Base-by-base conservation (phyloP, 163 green algal genomes). In the Scenedesmus sp. region DNA sequence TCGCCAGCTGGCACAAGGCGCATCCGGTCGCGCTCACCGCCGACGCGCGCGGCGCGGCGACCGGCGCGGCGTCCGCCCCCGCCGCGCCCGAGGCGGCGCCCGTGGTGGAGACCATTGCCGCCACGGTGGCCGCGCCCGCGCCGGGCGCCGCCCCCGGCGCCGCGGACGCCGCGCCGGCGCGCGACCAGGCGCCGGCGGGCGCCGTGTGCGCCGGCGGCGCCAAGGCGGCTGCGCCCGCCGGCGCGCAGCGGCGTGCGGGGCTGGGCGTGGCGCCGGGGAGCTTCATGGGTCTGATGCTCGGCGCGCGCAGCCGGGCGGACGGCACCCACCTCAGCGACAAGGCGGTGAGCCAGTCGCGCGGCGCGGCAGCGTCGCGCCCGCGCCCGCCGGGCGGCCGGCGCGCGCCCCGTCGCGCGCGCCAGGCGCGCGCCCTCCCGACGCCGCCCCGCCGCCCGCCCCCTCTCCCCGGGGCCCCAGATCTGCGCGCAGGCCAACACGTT, bases 401-500 rank as follows among this genome's bases (percentile, higher is more conserved):
- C n/a, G n/a, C n/a, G n/a, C n/a, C n/a, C n/a, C n/a, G n/a, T n/a
- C n/a, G n/a, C n/a, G n/a, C n/a, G n/a, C n/a, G n/a, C n/a, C n/a
- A n/a, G n/a, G n/a, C n/a, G n/a, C n/a, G n/a, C n/a, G n/a, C n/a
- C n/a, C n/a, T n/a, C n/a, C n/a, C n/a, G n/a, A n/a, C n/a, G n/a
- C n/a, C n/a, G n/a, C n/a, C n/a, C n/a, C n/a, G n/a, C 17, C 24
- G 9, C 22, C 57, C 10, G 4, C 28, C 47, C 17, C 47, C 47
- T 17, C 17, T 56, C 47, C 47, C 17, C 47, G 14, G 17, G n/a
- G 5, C 0, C 28, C 54, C 53, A 63, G 45, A 18, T 78, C 4
- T 18, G 73, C 18, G 70, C 75, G 0, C 79, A 89, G 82, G 56
- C 63, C 22, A 66, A 84, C 65, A 84, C 60, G 0, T 87, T 88